Evolutionary conservation across 2,329 filamentous ascomycete genomes (phyloP).

Genomic region (Paecilomyces sp.): DNA sequence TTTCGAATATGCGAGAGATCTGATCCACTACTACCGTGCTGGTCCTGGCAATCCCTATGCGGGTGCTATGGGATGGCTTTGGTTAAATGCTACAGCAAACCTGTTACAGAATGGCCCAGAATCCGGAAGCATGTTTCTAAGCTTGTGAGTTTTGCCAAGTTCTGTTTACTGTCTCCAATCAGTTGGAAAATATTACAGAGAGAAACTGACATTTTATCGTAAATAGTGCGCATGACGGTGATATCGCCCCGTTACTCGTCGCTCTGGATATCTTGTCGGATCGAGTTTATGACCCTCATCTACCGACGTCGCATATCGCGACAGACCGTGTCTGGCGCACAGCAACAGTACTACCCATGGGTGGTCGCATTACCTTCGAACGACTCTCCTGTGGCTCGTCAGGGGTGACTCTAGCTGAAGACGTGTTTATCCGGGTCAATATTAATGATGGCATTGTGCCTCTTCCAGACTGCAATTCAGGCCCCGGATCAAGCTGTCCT

Average conservation of each 20-base stretch:
- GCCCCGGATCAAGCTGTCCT: constrained; percentile 43
- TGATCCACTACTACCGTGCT: constrained; percentile 53
- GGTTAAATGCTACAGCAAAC: constrained; percentile 50
- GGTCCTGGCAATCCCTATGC: constrained; percentile 51
- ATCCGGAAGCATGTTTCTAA: constrained; percentile 47
- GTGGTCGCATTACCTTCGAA: constrained; percentile 49
- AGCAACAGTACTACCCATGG: constrained; percentile 52
- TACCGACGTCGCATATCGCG: constrained; percentile 42
- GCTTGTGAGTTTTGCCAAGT: constrained; percentile 38
- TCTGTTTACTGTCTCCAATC: too few species aligned
- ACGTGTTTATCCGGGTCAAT: constrained; percentile 44
- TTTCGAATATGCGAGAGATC: constrained; percentile 53
- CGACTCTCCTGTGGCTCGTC: constrained; percentile 37
- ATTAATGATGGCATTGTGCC: constrained; percentile 52
- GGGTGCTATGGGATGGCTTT: constrained; percentile 50
- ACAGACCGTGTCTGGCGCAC: constrained; percentile 46
- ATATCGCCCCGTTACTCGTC: constrained; percentile 50
- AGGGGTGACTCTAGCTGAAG: constrained; percentile 9
- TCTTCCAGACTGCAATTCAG: constrained; percentile 40
- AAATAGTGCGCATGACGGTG: constrained; percentile 48
- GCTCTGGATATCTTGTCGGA: constrained; percentile 44
- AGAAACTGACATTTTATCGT: background rate
- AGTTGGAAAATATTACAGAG: background rate
- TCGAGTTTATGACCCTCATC: constrained; percentile 27
- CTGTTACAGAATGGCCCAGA: constrained; percentile 40